Evolutionary conservation across 306 rosid species (phyloP).

Genomic region (Rubus idaeus): DNA sequence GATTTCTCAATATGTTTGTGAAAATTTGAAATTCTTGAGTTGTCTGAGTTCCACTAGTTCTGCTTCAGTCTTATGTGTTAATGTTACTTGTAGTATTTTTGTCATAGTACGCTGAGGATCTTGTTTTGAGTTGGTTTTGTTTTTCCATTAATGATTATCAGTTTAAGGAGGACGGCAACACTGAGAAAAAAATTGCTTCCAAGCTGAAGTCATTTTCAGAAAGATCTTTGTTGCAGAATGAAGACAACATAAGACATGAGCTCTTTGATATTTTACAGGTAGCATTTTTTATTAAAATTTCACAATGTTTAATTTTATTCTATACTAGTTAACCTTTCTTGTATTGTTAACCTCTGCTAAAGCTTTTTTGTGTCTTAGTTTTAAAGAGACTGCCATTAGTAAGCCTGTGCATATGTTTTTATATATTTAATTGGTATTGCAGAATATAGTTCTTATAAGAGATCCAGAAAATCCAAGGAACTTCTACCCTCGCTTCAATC

Average conservation of each 20-base stretch:
- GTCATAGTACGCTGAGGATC: constrained; percentile 5
- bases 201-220: constrained; percentile 69
- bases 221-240: constrained; percentile 57
- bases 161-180: constrained; percentile 93
- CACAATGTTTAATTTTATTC: neutral
- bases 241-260: constrained; percentile 48
- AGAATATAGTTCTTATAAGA: constrained; percentile 83
- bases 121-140: constrained; percentile 15
- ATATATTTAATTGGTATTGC: constrained; percentile 39
- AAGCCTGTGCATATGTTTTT: constrained; percentile 25
- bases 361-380: neutral
- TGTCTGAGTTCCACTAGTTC: constrained; percentile 16
- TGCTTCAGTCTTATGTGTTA: constrained; percentile 11
- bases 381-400: constrained; percentile 3
- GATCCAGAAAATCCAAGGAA: constrained; percentile 79
- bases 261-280: constrained; percentile 89
- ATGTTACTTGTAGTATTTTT: constrained; percentile 9
- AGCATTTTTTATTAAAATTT: constrained; percentile 3
- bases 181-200: constrained; percentile 80
- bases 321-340: neutral
- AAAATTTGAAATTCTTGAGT: neutral
- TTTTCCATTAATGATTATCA: constrained; percentile 22
- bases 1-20: constrained; percentile 4
- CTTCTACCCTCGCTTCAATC: constrained; percentile 94
- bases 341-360: neutral